Percentiles rank a stretch among this genome's conserved stretches.
Evolutionary conservation across 331 rosid genomes (phyloP).

Genomic region (Malus hybrid): DNA sequence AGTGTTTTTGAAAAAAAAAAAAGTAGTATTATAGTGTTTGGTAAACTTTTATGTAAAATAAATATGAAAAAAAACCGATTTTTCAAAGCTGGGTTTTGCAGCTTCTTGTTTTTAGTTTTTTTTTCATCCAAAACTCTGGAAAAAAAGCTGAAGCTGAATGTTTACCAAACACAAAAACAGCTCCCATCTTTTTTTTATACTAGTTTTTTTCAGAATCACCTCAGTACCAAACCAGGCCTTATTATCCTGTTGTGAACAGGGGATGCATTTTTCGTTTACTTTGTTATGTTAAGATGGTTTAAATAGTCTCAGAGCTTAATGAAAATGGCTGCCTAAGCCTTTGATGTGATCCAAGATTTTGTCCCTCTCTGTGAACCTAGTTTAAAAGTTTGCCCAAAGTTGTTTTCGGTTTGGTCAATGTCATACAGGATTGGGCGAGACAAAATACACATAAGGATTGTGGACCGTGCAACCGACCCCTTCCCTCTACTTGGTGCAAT

Average conservation of each 20-base stretch:
- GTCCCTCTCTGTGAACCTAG: background rate
- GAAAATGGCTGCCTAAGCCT: background rate
- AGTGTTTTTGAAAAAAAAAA: no score
- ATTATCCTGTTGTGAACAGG: background rate
- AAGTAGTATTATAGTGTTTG: no score
- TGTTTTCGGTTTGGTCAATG: background rate
- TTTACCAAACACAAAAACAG: no score
- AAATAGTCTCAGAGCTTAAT: background rate
- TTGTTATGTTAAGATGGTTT: background rate
- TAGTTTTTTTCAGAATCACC: no score
- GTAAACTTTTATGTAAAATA: no score
- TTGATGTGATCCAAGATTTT: background rate
- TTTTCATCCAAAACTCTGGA: no score
- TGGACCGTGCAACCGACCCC: background rate
- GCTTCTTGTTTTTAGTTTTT: no score
- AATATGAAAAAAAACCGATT: no score
- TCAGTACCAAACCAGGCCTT: no score
- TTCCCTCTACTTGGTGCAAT: background rate
- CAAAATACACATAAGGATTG: background rate
- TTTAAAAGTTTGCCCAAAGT: background rate
- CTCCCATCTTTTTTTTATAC: no score
- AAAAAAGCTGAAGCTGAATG: no score
- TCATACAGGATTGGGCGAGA: background rate
- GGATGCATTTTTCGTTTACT: background rate
- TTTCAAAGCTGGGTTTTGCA: no score